Base-by-base conservation (phyloP, 306 rosid genomes). In the Parietaria judaica region DNA sequence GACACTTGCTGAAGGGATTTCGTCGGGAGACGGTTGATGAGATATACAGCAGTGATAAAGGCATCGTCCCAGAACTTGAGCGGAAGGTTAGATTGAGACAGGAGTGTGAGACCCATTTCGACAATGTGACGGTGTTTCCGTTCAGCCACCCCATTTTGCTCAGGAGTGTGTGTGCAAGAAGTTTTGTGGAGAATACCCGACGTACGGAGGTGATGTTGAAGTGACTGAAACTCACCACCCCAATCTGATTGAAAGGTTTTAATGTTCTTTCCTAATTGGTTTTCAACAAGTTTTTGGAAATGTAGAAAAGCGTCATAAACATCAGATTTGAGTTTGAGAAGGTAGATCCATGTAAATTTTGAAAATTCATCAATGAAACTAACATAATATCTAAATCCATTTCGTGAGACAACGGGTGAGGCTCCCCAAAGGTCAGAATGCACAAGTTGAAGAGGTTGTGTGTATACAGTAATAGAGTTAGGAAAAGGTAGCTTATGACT, bases 131-230 rank as follows among this genome's bases (percentile, higher is more conserved):
- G 3, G 14, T 56, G 61, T 35, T 56, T 23, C 14, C 41, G 3
- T 35, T 56, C 61, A 56, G 14, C 79, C 14, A 69, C 64, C 61
- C 61, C 61, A 16, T 56, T 56, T 16, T 56, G 61, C 10, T 31
- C 41, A 36, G 31, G 61, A 35, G 14, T 13, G 37, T 56, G 61
- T 6, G 61, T 39, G 35, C 61, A 56, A 2, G 61, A 6, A 9
- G 3, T 7, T 3, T 14, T 3, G 7, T 17, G 41, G 1, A 31
- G 3, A 17, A 56, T 13, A 36, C 14, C 61, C 6, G 11, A 36
- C 6, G 8, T 1, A 11, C 2, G 4, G 35, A 56, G 41, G 12
- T 3, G 14, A 6, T 4, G 4, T 6, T 7, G 4, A 13, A 56
- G 35, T 39, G 61, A 4, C 3, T n/a, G 10, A 56, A 56, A 23